phyloP scores from a whole-genome alignment of 192 early-diverging fungal genomes.

The Coemansia sp. region DNA sequence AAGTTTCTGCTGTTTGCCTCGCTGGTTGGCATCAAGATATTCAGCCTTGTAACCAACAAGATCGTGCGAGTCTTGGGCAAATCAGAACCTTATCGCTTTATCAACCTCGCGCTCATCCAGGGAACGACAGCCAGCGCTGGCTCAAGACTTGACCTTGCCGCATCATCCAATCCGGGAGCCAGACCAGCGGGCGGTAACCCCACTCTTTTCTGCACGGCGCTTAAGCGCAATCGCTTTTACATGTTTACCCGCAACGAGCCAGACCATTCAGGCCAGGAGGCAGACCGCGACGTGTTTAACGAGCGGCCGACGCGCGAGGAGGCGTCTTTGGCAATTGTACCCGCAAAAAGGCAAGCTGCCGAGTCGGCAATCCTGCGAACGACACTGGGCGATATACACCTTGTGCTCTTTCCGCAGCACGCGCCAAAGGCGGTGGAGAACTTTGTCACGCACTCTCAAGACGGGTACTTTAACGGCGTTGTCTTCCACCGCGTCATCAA shows the following conservation, averaged over 20 bases:
- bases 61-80: constrained; percentile 87
- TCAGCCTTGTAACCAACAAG: constrained; percentile 86
- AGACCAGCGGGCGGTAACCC: constrained; percentile 73
- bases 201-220: constrained; percentile 89
- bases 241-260: constrained; percentile 91
- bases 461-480: constrained; percentile 87
- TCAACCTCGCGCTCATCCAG: constrained; percentile 90
- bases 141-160: constrained; percentile 49
- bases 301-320: constrained; percentile 97
- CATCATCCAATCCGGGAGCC: constrained; percentile 90
- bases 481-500: constrained; percentile 84
- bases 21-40: constrained; percentile 95
- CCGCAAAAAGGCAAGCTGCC: constrained; percentile 65
- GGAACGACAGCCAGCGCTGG: constrained; percentile 36
- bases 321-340: constrained; percentile 80
- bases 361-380: constrained; percentile 84
- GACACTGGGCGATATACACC: constrained; percentile 88
- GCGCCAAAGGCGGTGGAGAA: constrained; percentile 87
- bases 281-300: constrained; percentile 94
- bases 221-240: constrained; percentile 92
- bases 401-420: constrained; percentile 87
- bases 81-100: constrained; percentile 87
- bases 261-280: constrained; percentile 58
- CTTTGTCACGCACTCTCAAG: constrained; percentile 92
- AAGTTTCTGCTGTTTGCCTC: constrained; percentile 91